These are phyloP conservation scores for Geoglossum glabrum DNA, from an alignment of 495 filamentous ascomycete genomes.

Conservation along the genomic window DNA sequence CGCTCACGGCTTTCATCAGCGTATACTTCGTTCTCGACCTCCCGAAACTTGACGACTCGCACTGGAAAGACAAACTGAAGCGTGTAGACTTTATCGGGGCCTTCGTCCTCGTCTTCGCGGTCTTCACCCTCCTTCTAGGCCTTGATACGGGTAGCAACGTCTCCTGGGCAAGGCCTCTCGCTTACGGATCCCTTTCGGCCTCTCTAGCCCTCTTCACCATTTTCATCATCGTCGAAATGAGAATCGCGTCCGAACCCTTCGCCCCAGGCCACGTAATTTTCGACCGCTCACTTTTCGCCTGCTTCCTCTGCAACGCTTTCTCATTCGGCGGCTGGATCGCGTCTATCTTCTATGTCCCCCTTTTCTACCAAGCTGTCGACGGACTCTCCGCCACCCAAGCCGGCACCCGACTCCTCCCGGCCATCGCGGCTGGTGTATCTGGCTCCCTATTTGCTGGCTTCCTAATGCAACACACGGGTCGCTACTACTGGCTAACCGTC, in stretches of 20 bases:
- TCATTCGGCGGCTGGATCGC: constrained; percentile 45
- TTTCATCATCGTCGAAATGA: constrained; percentile 52
- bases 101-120: constrained; percentile 44
- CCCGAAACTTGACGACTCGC: constrained; percentile 29
- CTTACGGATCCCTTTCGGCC: constrained; percentile 34
- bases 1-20: constrained; percentile 40
- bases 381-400: constrained; percentile 42
- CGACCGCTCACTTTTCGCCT: constrained; percentile 42
- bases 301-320: constrained; percentile 61
- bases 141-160: constrained; percentile 64
- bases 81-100: constrained; percentile 70
- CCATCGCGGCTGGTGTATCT: constrained; percentile 37
- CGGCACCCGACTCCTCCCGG: constrained; percentile 47
- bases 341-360: constrained; percentile 52
- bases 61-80: constrained; percentile 45
- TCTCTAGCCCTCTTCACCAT: constrained; percentile 40
- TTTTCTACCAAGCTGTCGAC: constrained; percentile 61
- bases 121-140: constrained; percentile 51
- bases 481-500: constrained; percentile 58
- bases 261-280: constrained; percentile 67
- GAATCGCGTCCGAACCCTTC: constrained; percentile 56
- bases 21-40: constrained; percentile 44
- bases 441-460: constrained; percentile 52
- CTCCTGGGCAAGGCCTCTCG: constrained; percentile 40
- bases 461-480: constrained; percentile 57